Conservation (phyloP, 345 rosid species). For the Corymbia maculata region DNA sequence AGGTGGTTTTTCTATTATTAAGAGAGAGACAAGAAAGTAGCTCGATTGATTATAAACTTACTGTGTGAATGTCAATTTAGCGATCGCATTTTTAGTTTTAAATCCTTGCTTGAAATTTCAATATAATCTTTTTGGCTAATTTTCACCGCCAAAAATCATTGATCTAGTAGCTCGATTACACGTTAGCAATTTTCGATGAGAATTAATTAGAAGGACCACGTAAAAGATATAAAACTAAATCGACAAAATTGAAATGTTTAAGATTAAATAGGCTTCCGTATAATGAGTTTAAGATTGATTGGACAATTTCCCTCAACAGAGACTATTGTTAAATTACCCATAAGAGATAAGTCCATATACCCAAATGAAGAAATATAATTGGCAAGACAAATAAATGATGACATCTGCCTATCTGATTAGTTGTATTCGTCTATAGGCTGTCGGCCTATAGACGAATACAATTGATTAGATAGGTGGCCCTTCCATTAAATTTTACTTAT, state of each 20-base stretch:
- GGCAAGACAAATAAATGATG: background rate
- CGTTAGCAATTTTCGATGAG: background rate
- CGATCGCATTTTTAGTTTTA: background rate
- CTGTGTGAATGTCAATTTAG: background rate
- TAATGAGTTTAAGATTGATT: background rate
- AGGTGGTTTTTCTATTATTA: background rate
- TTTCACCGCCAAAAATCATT: accelerated
- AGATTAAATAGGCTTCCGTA: background rate
- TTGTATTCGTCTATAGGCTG: background rate
- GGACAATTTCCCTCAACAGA: background rate
- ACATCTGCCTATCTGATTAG: background rate
- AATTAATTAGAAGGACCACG: background rate
- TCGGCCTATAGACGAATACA: background rate
- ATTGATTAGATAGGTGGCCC: background rate
- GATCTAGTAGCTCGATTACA: too few relatives aligned
- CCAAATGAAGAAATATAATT: background rate
- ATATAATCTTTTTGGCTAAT: background rate
- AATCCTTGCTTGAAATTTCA: background rate
- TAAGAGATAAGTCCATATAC: background rate
- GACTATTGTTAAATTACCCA: too few relatives aligned
- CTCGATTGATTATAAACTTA: background rate
- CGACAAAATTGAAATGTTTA: background rate
- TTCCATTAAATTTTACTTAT: background rate
- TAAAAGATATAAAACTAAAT: background rate
- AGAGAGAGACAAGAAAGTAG: background rate